Conservation (phyloP, 169 alveolate genomes). For the Eimeria zaria region DNA sequence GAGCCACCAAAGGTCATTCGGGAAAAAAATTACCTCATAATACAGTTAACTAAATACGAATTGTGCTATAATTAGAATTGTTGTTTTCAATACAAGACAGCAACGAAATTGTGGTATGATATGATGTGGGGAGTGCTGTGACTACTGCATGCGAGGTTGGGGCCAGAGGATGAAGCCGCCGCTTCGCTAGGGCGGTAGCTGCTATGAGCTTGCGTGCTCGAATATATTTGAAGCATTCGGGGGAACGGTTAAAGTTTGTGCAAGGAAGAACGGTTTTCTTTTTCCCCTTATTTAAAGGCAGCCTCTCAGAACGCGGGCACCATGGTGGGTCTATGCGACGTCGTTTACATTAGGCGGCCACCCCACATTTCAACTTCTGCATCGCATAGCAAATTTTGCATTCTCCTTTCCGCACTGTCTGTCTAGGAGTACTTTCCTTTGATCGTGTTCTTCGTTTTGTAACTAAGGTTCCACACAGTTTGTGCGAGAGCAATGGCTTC, state of each 20-base stretch:
- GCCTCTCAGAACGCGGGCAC: slow-evolving; percentile 75
- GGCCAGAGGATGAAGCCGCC: slow-evolving; percentile 73
- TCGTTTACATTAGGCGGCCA: slow-evolving; percentile 1
- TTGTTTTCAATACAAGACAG: background rate
- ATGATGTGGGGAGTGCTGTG: slow-evolving; percentile 57
- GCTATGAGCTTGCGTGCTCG: background rate
- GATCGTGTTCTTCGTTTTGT: background rate
- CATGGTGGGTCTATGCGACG: slow-evolving; percentile 35
- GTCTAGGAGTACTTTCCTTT: background rate
- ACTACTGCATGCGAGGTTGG: slow-evolving; percentile 69
- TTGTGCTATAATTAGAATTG: background rate
- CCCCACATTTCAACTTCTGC: slow-evolving; percentile 21
- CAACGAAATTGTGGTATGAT: no score
- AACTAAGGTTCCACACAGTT: background rate
- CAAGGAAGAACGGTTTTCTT: slow-evolving; percentile 26
- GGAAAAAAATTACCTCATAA: background rate
- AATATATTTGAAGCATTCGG: background rate
- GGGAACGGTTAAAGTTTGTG: slow-evolving; percentile 9
- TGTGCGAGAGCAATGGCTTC: background rate
- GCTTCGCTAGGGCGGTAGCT: slow-evolving; percentile 48
- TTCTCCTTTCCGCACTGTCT: background rate
- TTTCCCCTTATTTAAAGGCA: slow-evolving; percentile 45
- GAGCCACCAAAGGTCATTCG: background rate
- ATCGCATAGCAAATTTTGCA: background rate
- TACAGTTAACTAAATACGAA: background rate